Conservation (phyloP, 805 yeast species). For the Barnettozyma populi region DNA sequence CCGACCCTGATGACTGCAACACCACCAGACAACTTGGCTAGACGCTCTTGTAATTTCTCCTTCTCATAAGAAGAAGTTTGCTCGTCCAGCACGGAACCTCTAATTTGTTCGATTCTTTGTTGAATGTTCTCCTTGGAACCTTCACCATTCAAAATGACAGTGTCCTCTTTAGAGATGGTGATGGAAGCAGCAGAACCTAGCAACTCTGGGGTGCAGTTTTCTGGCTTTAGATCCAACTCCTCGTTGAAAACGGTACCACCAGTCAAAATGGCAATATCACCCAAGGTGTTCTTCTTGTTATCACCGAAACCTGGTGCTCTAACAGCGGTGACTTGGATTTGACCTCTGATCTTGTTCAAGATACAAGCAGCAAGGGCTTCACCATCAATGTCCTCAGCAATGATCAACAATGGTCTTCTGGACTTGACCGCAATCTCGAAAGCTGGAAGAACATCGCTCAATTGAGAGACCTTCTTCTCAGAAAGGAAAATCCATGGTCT, state of each 20-base stretch:
- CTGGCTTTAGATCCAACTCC: conserved; percentile 89
- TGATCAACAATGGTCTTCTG: conserved; percentile 89
- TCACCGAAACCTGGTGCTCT: conserved; percentile 99
- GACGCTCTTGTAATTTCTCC: conserved; percentile 96
- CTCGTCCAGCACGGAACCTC: conserved; percentile 22
- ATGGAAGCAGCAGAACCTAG: conserved; percentile 91
- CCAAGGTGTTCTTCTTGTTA: conserved; percentile 95
- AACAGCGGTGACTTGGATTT: conserved; percentile 95
- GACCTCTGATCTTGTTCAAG: conserved; percentile 96
- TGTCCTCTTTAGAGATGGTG: conserved; percentile 94
- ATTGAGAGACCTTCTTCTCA: conserved; percentile 91
- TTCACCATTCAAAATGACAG: conserved; percentile 91
- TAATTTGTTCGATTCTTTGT: conserved; percentile 71
- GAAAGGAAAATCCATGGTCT: conserved; percentile 77
- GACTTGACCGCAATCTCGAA: conserved; percentile 89
- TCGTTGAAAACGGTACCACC: conserved; percentile 57
- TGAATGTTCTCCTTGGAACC: conserved; percentile 82
- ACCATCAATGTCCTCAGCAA: conserved; percentile 97
- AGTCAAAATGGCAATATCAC: conserved; percentile 88
- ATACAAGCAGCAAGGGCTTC: conserved; percentile 99
- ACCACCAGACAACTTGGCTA: conserved; percentile 97
- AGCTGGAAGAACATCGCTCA: conserved; percentile 86
- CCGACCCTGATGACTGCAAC: conserved; percentile 98
- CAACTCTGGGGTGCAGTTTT: conserved; percentile 84
- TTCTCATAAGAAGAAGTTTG: conserved; percentile 66